Evolutionary conservation across 306 rosid genomes (phyloP), one percentile per base, ranked within the genome.

Genomic region (Prunus salicina): DNA sequence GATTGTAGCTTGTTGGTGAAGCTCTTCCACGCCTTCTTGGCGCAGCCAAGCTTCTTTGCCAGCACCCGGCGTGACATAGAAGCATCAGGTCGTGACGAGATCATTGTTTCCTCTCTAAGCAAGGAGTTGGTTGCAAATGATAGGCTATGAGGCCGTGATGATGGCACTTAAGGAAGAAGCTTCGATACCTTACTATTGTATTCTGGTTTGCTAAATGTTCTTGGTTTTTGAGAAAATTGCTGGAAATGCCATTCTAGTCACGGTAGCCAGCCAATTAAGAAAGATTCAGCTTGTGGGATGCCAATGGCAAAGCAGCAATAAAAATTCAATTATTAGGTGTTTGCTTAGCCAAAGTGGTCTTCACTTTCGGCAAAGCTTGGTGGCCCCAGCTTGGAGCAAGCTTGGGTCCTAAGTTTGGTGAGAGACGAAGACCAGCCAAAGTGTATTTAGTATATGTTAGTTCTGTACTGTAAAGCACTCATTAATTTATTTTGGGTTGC

Each of bases 21-120:
- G 84, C 68, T 85, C 85, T 76, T 91, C 93, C 90, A 90, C 5
- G 87, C 87, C 73, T 71, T 90, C 82, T 75, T 91, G 28, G 87
- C 89, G 8, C 82, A 88, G 56, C 78, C 82, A 61, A 86, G 87
- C 88, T 88, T 91, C 83, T 83, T 90, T 69, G 73, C 70, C 65
- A 84, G 72, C 78, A 20, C 71, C 71, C 60, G 20, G 30, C 83
- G 79, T 28, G 96, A 80, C 90, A 91, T 84, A 6, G 65, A 68
- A 38, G 51, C 18, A 32, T 43, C 32, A 34, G 47, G 20, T 2
- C 28, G 38, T 28, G 16, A 15, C 50, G 24, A 32, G 67, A 67
- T 20, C 47, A 43, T 77, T 56, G 47, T 14, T 69, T 45, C 13
- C 18, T 69, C 24, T 49, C 16, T 32, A 8, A n/a, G 32, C 25